Percentiles rank a stretch among this genome's conserved stretches.
These are phyloP conservation scores for button mushroom (Agaricus bisporus) DNA, from an alignment of 768 basidiomycete genomes.

Conservation along the genomic window DNA sequence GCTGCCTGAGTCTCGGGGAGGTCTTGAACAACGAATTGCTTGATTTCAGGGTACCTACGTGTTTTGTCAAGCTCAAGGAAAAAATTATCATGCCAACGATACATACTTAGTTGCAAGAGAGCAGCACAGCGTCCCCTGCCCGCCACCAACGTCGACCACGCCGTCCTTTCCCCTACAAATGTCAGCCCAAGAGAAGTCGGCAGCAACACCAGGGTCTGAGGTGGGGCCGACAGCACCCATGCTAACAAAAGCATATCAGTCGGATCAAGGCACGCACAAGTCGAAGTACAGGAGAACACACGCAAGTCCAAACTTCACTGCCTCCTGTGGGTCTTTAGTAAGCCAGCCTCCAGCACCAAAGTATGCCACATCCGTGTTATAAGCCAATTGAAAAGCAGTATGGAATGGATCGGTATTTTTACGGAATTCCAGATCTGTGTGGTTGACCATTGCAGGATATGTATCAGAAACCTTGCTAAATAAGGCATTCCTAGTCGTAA, in stretches of 20 bases:
- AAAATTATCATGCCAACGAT: background rate
- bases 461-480: slow-evolving; percentile 27
- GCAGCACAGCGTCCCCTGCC: slow-evolving; percentile 32
- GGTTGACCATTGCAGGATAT: slow-evolving; percentile 28
- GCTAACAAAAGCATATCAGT: slow-evolving; percentile 13
- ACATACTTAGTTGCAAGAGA: slow-evolving; percentile 30
- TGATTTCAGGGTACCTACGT: slow-evolving; percentile 29
- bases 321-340: slow-evolving; percentile 31
- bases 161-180: slow-evolving; percentile 29
- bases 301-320: slow-evolving; percentile 28
- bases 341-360: slow-evolving; percentile 31
- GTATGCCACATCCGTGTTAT: slow-evolving; percentile 28
- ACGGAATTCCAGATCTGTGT: slow-evolving; percentile 26
- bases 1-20: slow-evolving; percentile 28
- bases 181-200: slow-evolving; percentile 32
- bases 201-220: slow-evolving; percentile 31
- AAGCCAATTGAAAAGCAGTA: slow-evolving; percentile 31
- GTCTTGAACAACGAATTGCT: slow-evolving; percentile 32
- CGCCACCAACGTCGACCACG: slow-evolving; percentile 35
- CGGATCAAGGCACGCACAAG: too few relatives aligned
- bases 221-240: slow-evolving; percentile 32
- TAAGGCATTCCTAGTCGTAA: slow-evolving; percentile 25
- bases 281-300: slow-evolving; percentile 7
- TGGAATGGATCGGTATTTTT: slow-evolving; percentile 28
- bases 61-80: background rate